Conservation (phyloP, 371 early-diverging fungal species). For the Sporodiniella umbellata region DNA sequence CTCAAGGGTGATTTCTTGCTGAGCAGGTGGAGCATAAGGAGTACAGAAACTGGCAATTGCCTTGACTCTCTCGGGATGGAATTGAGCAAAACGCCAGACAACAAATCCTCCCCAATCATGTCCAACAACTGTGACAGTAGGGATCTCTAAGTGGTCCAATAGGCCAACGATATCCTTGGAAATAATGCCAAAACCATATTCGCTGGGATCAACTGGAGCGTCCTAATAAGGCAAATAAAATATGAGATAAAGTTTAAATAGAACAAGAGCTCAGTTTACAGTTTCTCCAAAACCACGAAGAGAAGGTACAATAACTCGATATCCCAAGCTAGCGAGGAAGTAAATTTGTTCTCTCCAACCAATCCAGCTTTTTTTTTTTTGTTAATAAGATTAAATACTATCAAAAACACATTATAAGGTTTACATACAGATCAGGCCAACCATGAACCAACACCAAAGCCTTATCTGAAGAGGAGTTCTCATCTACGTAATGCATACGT, state of each 20-base stretch:
- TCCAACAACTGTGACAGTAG: slow-evolving; percentile 62
- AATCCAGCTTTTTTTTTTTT: slow-evolving; percentile 45
- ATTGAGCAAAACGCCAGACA: slow-evolving; percentile 67
- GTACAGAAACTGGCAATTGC: slow-evolving; percentile 67
- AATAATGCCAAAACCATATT: slow-evolving; percentile 54
- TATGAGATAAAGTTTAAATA: neutral
- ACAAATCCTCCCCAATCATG: slow-evolving; percentile 78
- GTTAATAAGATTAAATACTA: neutral
- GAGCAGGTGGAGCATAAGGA: slow-evolving; percentile 51
- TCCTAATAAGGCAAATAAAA: slow-evolving; percentile 25
- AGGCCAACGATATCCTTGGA: slow-evolving; percentile 55
- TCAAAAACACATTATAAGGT: neutral
- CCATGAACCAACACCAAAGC: slow-evolving; percentile 66
- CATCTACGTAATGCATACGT: slow-evolving; percentile 66
- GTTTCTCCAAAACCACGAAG: slow-evolving; percentile 71
- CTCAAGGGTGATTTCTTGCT: slow-evolving; percentile 39
- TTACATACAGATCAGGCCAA: slow-evolving; percentile 63
- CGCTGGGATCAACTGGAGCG: slow-evolving; percentile 40
- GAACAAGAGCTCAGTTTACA: slow-evolving; percentile 26
- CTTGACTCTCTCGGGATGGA: slow-evolving; percentile 59
- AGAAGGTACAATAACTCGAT: slow-evolving; percentile 70
- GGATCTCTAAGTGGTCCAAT: slow-evolving; percentile 57
- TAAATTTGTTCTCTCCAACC: slow-evolving; percentile 80
- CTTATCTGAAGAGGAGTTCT: slow-evolving; percentile 47
- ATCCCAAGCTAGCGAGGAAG: slow-evolving; percentile 59